These are phyloP conservation scores for Eleusine coracana DNA, from an alignment of 176 grass and related monocot species.

Conservation along the genomic window DNA sequence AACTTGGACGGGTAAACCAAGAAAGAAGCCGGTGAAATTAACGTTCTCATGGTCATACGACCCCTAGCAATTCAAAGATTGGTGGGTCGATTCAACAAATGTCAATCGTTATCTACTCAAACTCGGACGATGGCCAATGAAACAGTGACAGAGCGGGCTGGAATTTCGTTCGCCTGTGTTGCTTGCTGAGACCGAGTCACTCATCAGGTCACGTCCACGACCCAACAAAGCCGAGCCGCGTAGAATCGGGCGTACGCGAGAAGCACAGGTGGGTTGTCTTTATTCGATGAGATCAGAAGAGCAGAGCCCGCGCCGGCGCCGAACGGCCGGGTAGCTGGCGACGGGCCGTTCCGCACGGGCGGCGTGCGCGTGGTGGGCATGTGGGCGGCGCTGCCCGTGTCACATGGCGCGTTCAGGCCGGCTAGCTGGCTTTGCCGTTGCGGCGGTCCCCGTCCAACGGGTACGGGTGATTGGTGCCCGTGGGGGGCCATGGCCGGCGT, in stretches of 20 bases:
- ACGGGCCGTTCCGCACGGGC: background rate
- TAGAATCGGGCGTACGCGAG: background rate
- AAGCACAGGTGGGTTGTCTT: background rate
- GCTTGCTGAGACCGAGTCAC: background rate
- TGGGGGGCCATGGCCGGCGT: background rate
- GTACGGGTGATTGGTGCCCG: background rate
- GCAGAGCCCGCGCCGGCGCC: background rate
- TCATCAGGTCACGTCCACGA: background rate
- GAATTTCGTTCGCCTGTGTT: background rate
- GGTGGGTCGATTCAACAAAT: background rate
- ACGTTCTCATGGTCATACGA: no score
- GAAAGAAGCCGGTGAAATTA: no score
- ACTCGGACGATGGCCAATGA: background rate
- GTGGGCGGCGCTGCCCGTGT: background rate
- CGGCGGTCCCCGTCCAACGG: background rate
- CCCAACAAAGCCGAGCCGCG: background rate
- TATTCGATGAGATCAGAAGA: background rate
- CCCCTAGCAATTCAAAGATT: background rate
- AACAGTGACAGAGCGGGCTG: background rate
- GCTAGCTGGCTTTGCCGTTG: background rate
- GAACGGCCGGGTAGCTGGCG: background rate
- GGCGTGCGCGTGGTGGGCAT: slow-evolving; percentile 1
- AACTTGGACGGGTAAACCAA: no score
- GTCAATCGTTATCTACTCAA: background rate
- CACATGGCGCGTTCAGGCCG: background rate